phyloP scores from a whole-genome alignment of 345 rosid species.

The Dimocarpus longan region DNA sequence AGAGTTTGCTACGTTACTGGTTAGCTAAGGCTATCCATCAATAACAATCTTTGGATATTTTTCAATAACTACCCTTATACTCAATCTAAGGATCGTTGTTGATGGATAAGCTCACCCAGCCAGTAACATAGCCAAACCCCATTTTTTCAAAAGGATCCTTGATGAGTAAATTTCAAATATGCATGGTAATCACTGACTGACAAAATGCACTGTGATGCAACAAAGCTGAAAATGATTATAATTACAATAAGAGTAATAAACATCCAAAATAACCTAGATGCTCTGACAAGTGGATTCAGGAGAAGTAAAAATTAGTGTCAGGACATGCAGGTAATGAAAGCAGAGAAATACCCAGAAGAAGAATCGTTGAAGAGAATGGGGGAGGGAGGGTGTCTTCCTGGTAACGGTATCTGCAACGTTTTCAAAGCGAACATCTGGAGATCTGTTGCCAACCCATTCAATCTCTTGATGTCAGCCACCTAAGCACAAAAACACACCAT shows the following conservation, averaged over 20 bases:
- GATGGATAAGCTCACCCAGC: no score
- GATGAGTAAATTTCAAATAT: not conserved
- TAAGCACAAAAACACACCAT: no score
- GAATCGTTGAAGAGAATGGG: constrained; percentile 34
- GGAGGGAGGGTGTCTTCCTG: constrained; percentile 69
- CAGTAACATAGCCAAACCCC: no score
- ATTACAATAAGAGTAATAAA: not conserved
- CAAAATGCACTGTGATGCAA: not conserved
- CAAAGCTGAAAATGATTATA: not conserved
- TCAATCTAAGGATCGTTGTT: no score
- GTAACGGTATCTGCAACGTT: constrained; percentile 56
- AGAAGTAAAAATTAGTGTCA: not conserved
- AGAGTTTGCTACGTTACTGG: no score
- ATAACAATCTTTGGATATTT: no score
- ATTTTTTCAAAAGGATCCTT: not conserved
- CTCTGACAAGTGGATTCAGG: not conserved
- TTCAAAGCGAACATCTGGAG: constrained; percentile 76
- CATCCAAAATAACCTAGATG: not conserved
- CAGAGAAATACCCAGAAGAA: constrained; percentile 32
- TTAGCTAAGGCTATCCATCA: no score
- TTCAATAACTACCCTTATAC: no score
- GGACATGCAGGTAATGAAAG: not conserved
- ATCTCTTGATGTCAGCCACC: constrained; percentile 62
- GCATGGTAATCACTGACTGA: not conserved
- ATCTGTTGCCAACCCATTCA: constrained; percentile 71